Evolutionary conservation across 108 stramenopile genomes (phyloP), one percentile per base, ranked within the genome.

Genomic region (Fragilaria radians): DNA sequence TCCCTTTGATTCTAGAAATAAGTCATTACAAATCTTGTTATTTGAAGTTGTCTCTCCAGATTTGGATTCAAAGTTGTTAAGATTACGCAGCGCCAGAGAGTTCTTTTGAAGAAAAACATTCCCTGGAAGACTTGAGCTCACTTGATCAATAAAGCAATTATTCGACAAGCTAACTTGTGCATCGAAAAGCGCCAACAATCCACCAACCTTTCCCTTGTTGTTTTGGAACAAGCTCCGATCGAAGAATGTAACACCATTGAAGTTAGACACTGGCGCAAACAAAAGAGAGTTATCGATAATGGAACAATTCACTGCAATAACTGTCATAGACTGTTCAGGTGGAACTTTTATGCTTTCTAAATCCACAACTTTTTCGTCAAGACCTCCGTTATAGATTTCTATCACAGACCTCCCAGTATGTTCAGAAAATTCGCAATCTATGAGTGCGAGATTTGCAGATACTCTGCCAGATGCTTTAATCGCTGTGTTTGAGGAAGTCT

Each of bases 331-430:
- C 24, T 25, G 50, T 7, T 7, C 50, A 7, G 24, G 50, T 24
- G 50, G 50, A 51, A 7, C 24, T 21, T 9, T 9, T 19, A 51
- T 7, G 17, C 9, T 25, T 21, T 5, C 7, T 19, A 25, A 7
- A 5, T 51, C 50, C n/a, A n/a, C n/a, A 51, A 21, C 22, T 51
- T 25, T 9, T 19, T 51, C 24, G 14, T 14, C 36, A 21, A 51
- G n/a, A 21, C 24, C 50, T 7, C 50, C 50, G 19, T 25, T 51
- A 21, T 51, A 51, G 23, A 51, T 21, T 25, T 51, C 23, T 9
- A 51, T 25, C 5, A 51, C 50, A 25, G 50, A 51, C n/a, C n/a
- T 9, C 19, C 50, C 50, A 19, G 50, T 51, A 21, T 51, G 50
- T 7, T 21, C 50, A 7, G 50, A 19, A 21, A 51, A 51, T 21